Evolutionary conservation across 345 rosid genomes (phyloP).

Genomic region (Sapria himalayana): DNA sequence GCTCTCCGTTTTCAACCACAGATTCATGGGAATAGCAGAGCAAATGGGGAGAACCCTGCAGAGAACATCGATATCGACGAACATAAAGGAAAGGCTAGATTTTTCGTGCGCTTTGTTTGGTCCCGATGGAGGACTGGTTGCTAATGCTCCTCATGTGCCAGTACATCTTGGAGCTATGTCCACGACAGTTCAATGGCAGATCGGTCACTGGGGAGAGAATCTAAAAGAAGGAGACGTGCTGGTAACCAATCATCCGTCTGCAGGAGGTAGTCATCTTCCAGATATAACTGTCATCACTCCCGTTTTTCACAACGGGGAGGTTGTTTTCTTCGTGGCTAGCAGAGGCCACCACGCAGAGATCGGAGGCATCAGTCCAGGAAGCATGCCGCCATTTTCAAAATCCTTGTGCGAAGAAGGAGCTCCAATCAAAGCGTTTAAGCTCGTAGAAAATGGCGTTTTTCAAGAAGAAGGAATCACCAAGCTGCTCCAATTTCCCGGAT

Average conservation of each 20-base stretch:
- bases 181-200: constrained; percentile 82
- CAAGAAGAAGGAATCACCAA: constrained; percentile 78
- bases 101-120: constrained; percentile 93
- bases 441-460: constrained; percentile 60
- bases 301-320: constrained; percentile 49
- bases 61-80: constrained; percentile 92
- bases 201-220: constrained; percentile 54
- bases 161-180: constrained; percentile 98
- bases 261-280: constrained; percentile 96
- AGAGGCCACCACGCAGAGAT: constrained; percentile 98
- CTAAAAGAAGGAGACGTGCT: constrained; percentile 81
- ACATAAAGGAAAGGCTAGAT: constrained; percentile 84
- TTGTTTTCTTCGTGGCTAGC: constrained; percentile 94
- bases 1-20: constrained; percentile 78
- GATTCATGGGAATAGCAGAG: constrained; percentile 98
- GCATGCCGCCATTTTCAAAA: constrained; percentile 98
- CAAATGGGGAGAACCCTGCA: constrained; percentile 97
- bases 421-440: constrained; percentile 85
- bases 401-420: constrained; percentile 96
- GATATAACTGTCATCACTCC: constrained; percentile 93
- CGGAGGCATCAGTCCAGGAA: constrained; percentile 98
- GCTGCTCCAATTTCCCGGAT: constrained; percentile 45
- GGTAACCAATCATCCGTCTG: constrained; percentile 80
- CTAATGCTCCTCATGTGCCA: constrained; percentile 97
- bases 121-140: constrained; percentile 86